Percentiles rank a stretch among this genome's conserved stretches.
These are phyloP conservation scores for Knoxia roxburghii DNA, from an alignment of 257 asterid genomes.

Conservation along the genomic window DNA sequence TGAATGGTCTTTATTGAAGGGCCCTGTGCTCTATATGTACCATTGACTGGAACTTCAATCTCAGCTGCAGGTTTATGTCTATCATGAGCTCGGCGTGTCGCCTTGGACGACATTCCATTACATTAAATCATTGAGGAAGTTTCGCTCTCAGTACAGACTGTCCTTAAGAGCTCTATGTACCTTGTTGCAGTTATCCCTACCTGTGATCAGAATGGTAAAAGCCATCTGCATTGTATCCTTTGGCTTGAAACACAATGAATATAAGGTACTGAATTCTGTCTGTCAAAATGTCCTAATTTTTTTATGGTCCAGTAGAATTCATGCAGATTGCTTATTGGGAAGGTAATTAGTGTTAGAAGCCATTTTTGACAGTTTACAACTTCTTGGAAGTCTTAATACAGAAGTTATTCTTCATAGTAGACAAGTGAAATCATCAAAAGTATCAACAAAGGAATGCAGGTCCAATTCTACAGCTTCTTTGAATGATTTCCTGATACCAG, in stretches of 20 bases:
- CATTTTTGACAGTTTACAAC: too few species aligned
- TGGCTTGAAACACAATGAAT: neutral
- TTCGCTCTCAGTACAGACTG: slow-evolving; percentile 13
- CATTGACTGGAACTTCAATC: neutral
- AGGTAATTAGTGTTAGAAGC: too few species aligned
- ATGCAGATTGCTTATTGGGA: neutral
- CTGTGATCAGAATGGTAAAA: neutral
- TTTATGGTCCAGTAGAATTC: neutral
- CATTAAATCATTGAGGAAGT: neutral
- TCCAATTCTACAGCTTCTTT: neutral
- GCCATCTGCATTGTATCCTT: neutral
- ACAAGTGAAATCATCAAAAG: too few species aligned
- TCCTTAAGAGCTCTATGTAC: neutral
- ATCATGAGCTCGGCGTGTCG: slow-evolving; percentile 1
- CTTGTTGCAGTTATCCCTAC: neutral
- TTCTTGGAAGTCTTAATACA: too few species aligned
- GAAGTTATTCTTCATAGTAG: too few species aligned
- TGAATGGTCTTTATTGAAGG: slow-evolving; percentile 1
- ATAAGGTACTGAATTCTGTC: neutral
- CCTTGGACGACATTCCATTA: slow-evolving; percentile 11
- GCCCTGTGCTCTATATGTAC: neutral
- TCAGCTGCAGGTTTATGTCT: neutral
- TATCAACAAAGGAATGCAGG: too few species aligned
- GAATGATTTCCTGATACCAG: neutral
- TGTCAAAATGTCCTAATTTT: neutral